These are phyloP conservation scores for Vicia villosa DNA, from an alignment of 306 rosid species.

Conservation along the genomic window DNA sequence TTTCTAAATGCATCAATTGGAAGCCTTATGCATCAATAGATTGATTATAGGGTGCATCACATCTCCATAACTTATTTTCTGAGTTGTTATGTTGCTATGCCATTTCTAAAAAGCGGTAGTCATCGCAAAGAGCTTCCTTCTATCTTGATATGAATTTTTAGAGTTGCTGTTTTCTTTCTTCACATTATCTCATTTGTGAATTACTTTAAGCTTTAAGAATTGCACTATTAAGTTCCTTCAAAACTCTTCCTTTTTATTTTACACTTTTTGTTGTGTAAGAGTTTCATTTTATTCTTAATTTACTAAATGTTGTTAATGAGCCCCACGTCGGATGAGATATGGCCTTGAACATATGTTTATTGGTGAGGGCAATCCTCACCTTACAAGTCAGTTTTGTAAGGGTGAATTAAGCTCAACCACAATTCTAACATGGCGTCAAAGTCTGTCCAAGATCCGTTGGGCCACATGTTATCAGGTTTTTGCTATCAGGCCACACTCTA, in stretches of 20 bases:
- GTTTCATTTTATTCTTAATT: constrained; percentile 15
- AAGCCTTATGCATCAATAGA: constrained; percentile 16
- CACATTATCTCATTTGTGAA: constrained; percentile 16
- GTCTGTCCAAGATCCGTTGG: too few species aligned
- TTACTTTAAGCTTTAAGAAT: constrained; percentile 17
- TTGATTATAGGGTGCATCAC: constrained; percentile 25
- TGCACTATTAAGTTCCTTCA: constrained; percentile 19
- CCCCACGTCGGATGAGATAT: too few species aligned
- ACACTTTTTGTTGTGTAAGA: not conserved
- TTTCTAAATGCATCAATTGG: constrained; percentile 16
- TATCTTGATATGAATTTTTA: constrained; percentile 8
- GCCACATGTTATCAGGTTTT: too few species aligned
- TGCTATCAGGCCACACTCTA: too few species aligned
- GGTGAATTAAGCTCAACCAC: too few species aligned
- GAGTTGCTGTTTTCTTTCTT: constrained; percentile 16
- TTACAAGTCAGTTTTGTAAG: too few species aligned
- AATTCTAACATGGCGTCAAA: too few species aligned
- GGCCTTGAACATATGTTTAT: too few species aligned
- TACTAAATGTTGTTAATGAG: not conserved
- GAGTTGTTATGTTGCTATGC: not conserved
- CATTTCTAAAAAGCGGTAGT: not conserved
- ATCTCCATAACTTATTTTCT: constrained; percentile 1
- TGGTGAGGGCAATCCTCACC: too few species aligned
- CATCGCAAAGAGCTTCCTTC: constrained; percentile 2
- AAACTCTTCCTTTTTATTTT: constrained; percentile 11